Base-by-base conservation (phyloP, 2,329 filamentous ascomycete genomes). In the Hypocreales sp. region DNA sequence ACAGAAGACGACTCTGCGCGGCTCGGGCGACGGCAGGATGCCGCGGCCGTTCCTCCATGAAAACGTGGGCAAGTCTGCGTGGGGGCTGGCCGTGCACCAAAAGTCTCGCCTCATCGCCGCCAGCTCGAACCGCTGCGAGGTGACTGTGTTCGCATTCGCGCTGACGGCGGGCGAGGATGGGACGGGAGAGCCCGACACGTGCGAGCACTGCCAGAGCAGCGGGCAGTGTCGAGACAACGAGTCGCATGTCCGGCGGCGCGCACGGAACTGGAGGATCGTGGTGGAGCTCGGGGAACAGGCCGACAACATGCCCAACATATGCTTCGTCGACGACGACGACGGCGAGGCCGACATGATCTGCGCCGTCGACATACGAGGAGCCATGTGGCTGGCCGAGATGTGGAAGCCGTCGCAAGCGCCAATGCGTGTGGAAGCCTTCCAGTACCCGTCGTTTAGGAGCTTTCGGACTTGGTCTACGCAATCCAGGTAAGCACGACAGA, bases 51-150 rank as follows among this genome's bases (percentile, higher is more conserved):
- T 92, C 43, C 80, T 93, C 31, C 69, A 72, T 32, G 68, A 79
- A 20, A 84, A 79, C 44, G 83, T 93, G 3, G 69, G 70, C 2
- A 56, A 54, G 15, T 87, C 81, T 33, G 87, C 86, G 3, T 98
- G 90, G 90, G 90, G 87, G 0, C 53, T 93, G 25, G 78, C 83
- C 7, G 65, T 93, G 8, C 87, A 95, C 47, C 65, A 71, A 34
- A 58, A 74, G 35, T 82, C 81, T n/a, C 72, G 86, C 0, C 58
- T 94, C 34, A 78, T 98, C 35, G 90, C 87, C 1, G 76, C 92
- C 21, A 81, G 79, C 40, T 74, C 80, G 1, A 98, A 98, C 46
- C 67, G 64, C 4, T 44, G 46, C 27, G 62, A 67, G 35, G 50
- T 67, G 6, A 63, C 56, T 1, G 58, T 72, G 1, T 72, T 71